Conservation (phyloP, 2,329 filamentous ascomycete genomes). For the Monosporascus sp. region DNA sequence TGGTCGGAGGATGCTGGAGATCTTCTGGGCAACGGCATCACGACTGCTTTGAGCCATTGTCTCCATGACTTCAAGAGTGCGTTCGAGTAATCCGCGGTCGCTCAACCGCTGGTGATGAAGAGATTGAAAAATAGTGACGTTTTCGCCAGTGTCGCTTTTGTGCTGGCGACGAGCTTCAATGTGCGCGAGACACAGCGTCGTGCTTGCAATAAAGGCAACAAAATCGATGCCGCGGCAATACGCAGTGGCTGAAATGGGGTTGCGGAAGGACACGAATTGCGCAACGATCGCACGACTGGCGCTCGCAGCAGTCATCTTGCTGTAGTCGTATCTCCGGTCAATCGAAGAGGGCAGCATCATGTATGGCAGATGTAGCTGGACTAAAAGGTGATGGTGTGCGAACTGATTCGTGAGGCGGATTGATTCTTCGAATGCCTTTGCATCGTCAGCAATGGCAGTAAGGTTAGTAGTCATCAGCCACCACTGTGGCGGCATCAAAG, state of each 20-base stretch:
- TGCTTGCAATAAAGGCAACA: constrained; percentile 34
- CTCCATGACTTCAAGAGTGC: constrained; percentile 28
- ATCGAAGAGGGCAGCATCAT: constrained; percentile 28
- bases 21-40: constrained; percentile 26
- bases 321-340: constrained; percentile 30
- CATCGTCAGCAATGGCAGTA: constrained; percentile 6
- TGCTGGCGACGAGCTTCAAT: constrained; percentile 27
- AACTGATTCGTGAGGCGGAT: constrained; percentile 37
- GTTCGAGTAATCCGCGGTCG: constrained; percentile 39
- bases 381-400: constrained; percentile 36
- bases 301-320: constrained; percentile 33
- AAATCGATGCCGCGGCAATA: constrained; percentile 40
- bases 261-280: constrained; percentile 34
- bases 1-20: constrained; percentile 26
- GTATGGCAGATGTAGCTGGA: constrained; percentile 41
- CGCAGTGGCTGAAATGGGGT: constrained; percentile 19
- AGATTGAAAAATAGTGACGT: constrained; percentile 19
- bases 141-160: background rate
- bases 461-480: constrained; percentile 30
- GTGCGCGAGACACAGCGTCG: constrained; percentile 36
- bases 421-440: constrained; percentile 24
- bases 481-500: constrained; percentile 36
- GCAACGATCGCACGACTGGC: constrained; percentile 38
- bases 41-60: constrained; percentile 13
- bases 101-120: constrained; percentile 35